Evolutionary conservation across 2,329 filamentous ascomycete species (phyloP).

Genomic region (Sporothrix schenckii): DNA sequence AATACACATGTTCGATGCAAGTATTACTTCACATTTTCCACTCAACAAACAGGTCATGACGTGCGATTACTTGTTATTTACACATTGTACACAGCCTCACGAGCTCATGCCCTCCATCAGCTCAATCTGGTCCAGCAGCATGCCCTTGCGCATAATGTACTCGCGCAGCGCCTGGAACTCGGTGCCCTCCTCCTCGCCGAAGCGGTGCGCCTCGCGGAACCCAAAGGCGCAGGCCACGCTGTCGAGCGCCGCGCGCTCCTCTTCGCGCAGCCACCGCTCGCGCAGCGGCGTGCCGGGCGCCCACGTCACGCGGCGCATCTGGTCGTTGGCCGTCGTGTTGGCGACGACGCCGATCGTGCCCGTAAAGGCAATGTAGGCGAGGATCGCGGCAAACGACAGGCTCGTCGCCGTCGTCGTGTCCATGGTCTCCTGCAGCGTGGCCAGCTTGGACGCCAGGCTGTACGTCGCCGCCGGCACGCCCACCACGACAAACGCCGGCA

Average conservation of each 20-base stretch:
- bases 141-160: conserved; percentile 78
- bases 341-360: conserved; percentile 82
- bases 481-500: conserved; percentile 60
- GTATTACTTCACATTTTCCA: too few relatives aligned
- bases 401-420: conserved; percentile 73
- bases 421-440: conserved; percentile 72
- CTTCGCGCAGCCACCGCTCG: conserved; percentile 83
- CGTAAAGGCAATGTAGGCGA: conserved; percentile 82
- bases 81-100: conserved; percentile 22
- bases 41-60: too few relatives aligned
- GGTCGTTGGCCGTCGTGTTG: conserved; percentile 84
- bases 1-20: neutral
- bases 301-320: conserved; percentile 95
- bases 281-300: conserved; percentile 76
- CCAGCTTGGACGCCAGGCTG: conserved; percentile 67
- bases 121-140: conserved; percentile 87
- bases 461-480: conserved; percentile 70
- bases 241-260: conserved; percentile 86
- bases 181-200: conserved; percentile 86
- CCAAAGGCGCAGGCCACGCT: conserved; percentile 87
- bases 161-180: conserved; percentile 88
- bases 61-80: neutral
- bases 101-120: conserved; percentile 86
- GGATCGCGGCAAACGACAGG: conserved; percentile 76
- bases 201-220: conserved; percentile 76